Base-by-base conservation (phyloP, 2,329 filamentous ascomycete species). In the Paecilomyces formosus region DNA sequence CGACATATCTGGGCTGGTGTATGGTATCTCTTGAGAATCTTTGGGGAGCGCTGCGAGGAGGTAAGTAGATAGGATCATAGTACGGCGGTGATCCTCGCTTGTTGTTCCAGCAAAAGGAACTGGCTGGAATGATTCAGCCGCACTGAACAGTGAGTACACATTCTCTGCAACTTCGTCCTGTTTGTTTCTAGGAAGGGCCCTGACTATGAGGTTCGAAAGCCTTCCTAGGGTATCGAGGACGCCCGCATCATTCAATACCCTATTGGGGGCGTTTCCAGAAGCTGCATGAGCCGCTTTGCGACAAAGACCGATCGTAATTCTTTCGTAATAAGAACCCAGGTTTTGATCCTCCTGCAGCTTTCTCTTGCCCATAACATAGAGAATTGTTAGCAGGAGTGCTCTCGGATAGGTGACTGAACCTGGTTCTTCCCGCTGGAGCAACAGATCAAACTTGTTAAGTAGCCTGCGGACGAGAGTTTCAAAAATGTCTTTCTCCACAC, bases 401-500 rank as follows among this genome's bases (percentile, higher is more conserved):
- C 78, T 75, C n/a, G 85, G 78, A 65, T 88, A 88, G 3, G 73
- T 72, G 6, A 78, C 74, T 12, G 80, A 77, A 3, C 79, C 69
- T 24, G 63, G 59, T 22, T 72, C 76, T 30, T 76, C 72, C 62
- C 81, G 81, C 58, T 81, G 76, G 28, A 85, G 76, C 39, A 86
- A 76, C 15, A 81, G 71, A 55, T 82, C 80, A 28, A 88, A 72
- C 64, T 86, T 88, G 73, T 83, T 87, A 68, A 87, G 81, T 28
- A 88, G 72, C 30, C 85, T 78, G 49, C 86, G 75, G 33, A 87
- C 79, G 8, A 88, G 74, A 0, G 85, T 87, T 60, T 86, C 82
- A 61, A 88, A 87, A 12, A 88, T 78, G 39, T 85, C 80, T 60
- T 81, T 79, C 66, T 88, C 85, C 11, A 79, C 77, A 57, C 83